Base-by-base conservation (phyloP, 805 yeast species). In the Diddensiella santjacobensis region DNA sequence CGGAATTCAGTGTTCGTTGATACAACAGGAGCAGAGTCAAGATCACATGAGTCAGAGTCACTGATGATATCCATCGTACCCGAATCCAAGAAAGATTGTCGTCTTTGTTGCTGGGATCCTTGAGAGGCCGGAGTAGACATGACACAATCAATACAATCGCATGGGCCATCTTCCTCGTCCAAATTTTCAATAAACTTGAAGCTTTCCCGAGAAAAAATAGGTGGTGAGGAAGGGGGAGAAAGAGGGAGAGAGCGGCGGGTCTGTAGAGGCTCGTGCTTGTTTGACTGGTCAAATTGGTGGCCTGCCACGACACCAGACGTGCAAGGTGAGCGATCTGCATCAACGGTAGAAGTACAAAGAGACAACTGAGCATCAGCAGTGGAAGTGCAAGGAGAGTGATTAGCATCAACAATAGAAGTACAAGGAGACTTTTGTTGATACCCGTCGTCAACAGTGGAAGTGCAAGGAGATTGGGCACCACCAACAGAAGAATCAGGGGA, bases 221-320 rank as follows among this genome's bases (percentile, higher is more conserved):
- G 47, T 17, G 51, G 51, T 5, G 51, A 43, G 31, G 29, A 22
- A 2, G 51, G 51, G 13, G 48, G 51, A 15, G 51, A 38, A 6
- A 44, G 40, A 3, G 51, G 44, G 23, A 37, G 18, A 15, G 20
- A n/a, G 45, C 22, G 38, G 15, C 38, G 38, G 6, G 18, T 10
- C 20, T 35, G 38, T n/a, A n/a, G 38, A 8, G 38, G 38, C 15
- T 35, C 38, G 6, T 17, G 38, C 15, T 13, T 17, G 20, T 6
- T 8, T 8, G 38, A 35, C 38, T n/a, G 20, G 31, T 26, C 31
- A 26, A 13, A 26, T 8, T 13, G 31, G n/a, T n/a, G n/a, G 31
- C 31, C 31, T 26, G 31, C 31, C 11, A 26, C 31, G 31, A 26
- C 13, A 13, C 8, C 31, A 26, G 31, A 13, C 8, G 31, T 26